Percentiles rank a stretch among this genome's conserved stretches.
Evolutionary conservation across 495 filamentous ascomycete genomes (phyloP).

Genomic region (Podospora didyma): DNA sequence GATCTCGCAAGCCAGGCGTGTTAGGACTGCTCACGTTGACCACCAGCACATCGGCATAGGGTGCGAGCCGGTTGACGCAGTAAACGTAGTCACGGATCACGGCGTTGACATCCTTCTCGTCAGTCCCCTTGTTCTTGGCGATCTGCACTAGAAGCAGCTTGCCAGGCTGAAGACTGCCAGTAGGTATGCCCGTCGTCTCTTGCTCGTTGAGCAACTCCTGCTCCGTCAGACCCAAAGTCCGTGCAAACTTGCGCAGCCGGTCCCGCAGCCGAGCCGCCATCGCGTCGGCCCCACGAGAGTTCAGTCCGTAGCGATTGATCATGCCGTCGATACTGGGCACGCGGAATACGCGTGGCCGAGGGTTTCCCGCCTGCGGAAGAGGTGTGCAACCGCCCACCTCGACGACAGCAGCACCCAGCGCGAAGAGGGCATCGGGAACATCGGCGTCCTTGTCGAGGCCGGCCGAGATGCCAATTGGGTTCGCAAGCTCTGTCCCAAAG

Average conservation of each 20-base stretch:
- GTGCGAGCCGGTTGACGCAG: constrained; percentile 75
- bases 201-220: constrained; percentile 67
- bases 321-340: constrained; percentile 74
- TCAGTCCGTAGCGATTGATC: constrained; percentile 94
- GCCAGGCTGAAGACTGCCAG: constrained; percentile 71
- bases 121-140: constrained; percentile 91
- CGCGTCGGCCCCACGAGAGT: constrained; percentile 81
- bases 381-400: constrained; percentile 92
- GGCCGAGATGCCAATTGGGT: constrained; percentile 87
- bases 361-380: constrained; percentile 79
- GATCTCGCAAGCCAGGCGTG: constrained; percentile 79
- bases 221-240: constrained; percentile 64
- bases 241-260: constrained; percentile 72
- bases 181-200: constrained; percentile 53
- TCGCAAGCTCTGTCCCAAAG: constrained; percentile 73
- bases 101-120: constrained; percentile 77
- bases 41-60: constrained; percentile 88
- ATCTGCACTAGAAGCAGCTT: constrained; percentile 87
- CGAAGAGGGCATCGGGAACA: constrained; percentile 76
- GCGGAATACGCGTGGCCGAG: constrained; percentile 81
- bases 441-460: constrained; percentile 93
- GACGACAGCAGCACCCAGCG: constrained; percentile 74
- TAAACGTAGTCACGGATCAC: constrained; percentile 81
- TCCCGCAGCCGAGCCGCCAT: constrained; percentile 77
- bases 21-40: constrained; percentile 98